These are phyloP conservation scores for Teunomyces lycoperdinae DNA, from an alignment of 805 yeast genomes.

Conservation along the genomic window DNA sequence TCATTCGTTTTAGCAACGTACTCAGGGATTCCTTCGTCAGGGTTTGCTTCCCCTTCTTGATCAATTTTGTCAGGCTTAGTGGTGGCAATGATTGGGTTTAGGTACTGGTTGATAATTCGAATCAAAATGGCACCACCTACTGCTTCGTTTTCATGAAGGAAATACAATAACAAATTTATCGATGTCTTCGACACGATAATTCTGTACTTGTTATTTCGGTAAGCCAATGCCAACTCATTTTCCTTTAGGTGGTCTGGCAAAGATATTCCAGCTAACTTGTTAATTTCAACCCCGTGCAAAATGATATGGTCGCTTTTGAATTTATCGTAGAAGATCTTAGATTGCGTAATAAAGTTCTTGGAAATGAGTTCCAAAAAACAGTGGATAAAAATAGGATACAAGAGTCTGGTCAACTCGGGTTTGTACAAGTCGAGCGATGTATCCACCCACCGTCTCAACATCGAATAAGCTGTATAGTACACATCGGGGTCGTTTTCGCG, in stretches of 20 bases:
- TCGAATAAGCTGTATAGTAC: conserved; percentile 75
- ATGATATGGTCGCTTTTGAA: conserved; percentile 71
- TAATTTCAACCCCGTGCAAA: conserved; percentile 75
- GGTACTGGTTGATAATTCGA: conserved; percentile 79
- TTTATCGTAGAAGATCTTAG: conserved; percentile 72
- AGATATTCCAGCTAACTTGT: conserved; percentile 67
- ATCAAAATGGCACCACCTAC: conserved; percentile 88
- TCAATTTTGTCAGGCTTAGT: conserved; percentile 41
- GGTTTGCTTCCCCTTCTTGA: conserved; percentile 47
- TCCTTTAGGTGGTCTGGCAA: conserved; percentile 79
- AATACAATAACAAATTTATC: conserved; percentile 77
- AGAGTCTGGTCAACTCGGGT: conserved; percentile 77
- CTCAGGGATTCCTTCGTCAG: conserved; percentile 52
- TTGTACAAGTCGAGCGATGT: conserved; percentile 86
- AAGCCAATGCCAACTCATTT: conserved; percentile 76
- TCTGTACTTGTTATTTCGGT: conserved; percentile 68
- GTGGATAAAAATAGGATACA: conserved; percentile 93
- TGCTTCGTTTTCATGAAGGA: conserved; percentile 86
- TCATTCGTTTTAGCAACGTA: conserved; percentile 42
- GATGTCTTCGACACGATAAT: conserved; percentile 79
- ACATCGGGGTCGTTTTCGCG: conserved; percentile 62
- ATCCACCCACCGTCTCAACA: conserved; percentile 86
- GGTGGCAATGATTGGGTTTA: conserved; percentile 50
- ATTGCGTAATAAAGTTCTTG: conserved; percentile 57
- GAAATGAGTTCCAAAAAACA: conserved; percentile 76